Evolutionary conservation across 2,329 filamentous ascomycete species (phyloP).

Genomic region (Colletotrichum theobromicola): DNA sequence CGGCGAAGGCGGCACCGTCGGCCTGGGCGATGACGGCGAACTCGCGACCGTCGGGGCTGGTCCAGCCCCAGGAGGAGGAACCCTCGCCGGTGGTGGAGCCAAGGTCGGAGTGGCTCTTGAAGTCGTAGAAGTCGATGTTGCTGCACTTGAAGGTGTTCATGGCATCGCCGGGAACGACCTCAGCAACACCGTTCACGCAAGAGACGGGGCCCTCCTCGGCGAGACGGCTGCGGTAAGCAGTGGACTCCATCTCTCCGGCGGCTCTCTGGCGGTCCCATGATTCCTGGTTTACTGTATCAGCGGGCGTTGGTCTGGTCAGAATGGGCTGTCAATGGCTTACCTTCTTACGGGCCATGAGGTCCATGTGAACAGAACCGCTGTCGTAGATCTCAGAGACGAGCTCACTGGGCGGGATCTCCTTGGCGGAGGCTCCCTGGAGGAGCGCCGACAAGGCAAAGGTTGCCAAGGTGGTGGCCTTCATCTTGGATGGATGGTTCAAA

Average conservation of each 20-base stretch:
- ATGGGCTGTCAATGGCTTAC: not conserved
- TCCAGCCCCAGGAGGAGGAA: constrained; percentile 46
- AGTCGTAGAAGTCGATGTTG: constrained; percentile 48
- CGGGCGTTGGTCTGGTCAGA: not conserved
- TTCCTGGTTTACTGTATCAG: not conserved
- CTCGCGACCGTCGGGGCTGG: constrained; percentile 39
- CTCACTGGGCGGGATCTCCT: constrained; percentile 24
- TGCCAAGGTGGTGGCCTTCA: constrained; percentile 19
- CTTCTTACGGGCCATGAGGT: constrained; percentile 25
- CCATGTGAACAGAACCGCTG: constrained; percentile 23
- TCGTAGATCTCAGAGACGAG: constrained; percentile 23
- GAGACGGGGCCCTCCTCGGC: constrained; percentile 18
- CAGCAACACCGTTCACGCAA: constrained; percentile 21
- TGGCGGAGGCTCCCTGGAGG: constrained; percentile 19
- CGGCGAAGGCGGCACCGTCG: constrained; percentile 50
- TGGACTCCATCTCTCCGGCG: constrained; percentile 19
- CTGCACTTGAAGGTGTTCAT: constrained; percentile 25
- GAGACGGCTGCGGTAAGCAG: constrained; percentile 14
- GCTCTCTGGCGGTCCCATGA: constrained; percentile 20
- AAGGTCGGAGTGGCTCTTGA: constrained; percentile 55
- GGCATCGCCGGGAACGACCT: constrained; percentile 19
- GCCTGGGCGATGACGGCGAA: constrained; percentile 26
- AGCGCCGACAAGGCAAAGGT: constrained; percentile 14
- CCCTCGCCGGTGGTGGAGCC: constrained; percentile 41
- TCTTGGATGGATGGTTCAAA: constrained; percentile 10